phyloP scores from a whole-genome alignment of 495 filamentous ascomycete genomes.

The Neurospora sp. region DNA sequence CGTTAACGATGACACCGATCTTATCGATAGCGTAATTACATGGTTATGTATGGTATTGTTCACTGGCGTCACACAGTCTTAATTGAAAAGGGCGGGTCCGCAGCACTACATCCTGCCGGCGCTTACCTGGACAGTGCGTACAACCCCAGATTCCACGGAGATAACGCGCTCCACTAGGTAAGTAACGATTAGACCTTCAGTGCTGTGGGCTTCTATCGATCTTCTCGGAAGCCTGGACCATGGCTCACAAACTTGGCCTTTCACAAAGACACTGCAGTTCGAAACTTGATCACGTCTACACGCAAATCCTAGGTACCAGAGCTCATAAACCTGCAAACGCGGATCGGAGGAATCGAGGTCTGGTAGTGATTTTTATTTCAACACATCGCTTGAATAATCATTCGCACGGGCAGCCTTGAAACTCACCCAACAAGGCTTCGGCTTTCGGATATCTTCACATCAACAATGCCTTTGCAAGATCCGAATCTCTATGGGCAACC shows the following conservation, averaged over 20 bases:
- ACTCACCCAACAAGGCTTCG: neutral
- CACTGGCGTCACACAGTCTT: neutral
- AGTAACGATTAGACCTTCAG: neutral
- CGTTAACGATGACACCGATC: no score
- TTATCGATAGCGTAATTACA: neutral
- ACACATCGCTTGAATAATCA: neutral
- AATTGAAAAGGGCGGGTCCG: neutral
- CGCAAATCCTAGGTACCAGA: neutral
- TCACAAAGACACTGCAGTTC: neutral
- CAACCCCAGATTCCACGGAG: neutral
- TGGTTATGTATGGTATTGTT: neutral
- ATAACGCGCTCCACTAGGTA: neutral
- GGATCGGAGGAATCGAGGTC: neutral
- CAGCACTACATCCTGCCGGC: neutral
- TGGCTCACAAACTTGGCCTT: neutral
- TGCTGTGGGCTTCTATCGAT: neutral
- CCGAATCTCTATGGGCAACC: slow-evolving; percentile 64
- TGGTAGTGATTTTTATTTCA: neutral
- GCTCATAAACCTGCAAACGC: neutral
- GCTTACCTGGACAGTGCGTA: neutral
- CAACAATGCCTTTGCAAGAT: slow-evolving; percentile 41
- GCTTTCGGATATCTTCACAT: neutral
- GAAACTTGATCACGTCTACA: neutral
- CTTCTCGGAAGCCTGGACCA: neutral
- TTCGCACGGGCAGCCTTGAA: neutral